Evolutionary conservation across 2,329 filamentous ascomycete genomes (phyloP).

Genomic region (Cryphonectria nitschkei): DNA sequence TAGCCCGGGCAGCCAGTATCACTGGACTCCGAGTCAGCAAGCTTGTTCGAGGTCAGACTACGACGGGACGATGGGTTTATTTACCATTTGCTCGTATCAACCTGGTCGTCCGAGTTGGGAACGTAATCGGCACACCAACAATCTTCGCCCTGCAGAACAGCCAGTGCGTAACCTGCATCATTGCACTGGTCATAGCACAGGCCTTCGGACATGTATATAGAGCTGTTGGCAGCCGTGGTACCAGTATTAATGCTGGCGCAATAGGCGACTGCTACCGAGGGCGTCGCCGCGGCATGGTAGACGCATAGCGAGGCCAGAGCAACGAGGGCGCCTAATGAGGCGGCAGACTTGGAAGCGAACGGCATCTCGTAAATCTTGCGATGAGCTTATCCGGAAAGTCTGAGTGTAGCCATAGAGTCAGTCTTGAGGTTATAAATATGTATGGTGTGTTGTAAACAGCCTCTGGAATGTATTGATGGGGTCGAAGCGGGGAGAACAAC

Average conservation of each 20-base stretch:
- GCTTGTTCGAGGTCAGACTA: too few species aligned
- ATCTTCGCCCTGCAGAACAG: slow-evolving; percentile 64
- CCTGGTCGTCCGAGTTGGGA: slow-evolving; percentile 51
- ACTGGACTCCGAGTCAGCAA: slow-evolving; percentile 25
- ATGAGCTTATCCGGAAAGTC: neutral
- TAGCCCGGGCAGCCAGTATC: slow-evolving; percentile 69
- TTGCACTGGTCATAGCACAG: slow-evolving; percentile 66
- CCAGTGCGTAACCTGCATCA: slow-evolving; percentile 61
- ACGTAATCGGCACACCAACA: slow-evolving; percentile 79
- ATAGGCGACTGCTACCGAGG: slow-evolving; percentile 44
- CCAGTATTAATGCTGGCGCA: slow-evolving; percentile 54
- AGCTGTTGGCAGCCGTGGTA: slow-evolving; percentile 47
- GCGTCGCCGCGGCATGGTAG: slow-evolving; percentile 34
- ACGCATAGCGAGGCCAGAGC: slow-evolving; percentile 31
- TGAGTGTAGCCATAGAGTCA: slow-evolving; percentile 5
- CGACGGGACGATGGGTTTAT: neutral
- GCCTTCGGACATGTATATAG: slow-evolving; percentile 69
- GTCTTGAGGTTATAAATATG: neutral
- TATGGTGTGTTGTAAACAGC: neutral
- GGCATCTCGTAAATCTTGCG: neutral
- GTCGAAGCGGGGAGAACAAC: neutral
- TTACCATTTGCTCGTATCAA: slow-evolving; percentile 52
- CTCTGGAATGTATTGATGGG: slow-evolving; percentile 3
- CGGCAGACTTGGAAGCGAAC: slow-evolving; percentile 16
- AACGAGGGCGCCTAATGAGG: slow-evolving; percentile 28